These are phyloP conservation scores for Curvularia spicifera DNA, from an alignment of 2,329 filamentous ascomycete genomes.

Conservation along the genomic window DNA sequence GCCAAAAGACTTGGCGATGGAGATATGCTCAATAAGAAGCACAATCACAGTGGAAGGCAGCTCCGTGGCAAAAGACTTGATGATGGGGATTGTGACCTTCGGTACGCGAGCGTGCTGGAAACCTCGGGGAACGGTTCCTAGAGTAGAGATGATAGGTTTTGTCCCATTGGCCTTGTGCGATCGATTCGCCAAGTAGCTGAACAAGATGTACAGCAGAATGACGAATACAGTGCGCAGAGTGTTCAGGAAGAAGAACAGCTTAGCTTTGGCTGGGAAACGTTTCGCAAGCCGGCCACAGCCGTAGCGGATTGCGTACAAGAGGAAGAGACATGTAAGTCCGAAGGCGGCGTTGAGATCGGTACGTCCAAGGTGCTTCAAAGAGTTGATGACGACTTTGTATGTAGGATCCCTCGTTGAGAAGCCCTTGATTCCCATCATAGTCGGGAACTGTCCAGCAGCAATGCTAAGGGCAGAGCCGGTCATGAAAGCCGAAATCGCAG, in stretches of 20 bases:
- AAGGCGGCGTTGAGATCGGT: conserved; percentile 78
- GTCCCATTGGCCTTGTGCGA: conserved; percentile 45
- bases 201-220: conserved; percentile 88
- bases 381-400: conserved; percentile 86
- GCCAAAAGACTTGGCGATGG: conserved; percentile 96
- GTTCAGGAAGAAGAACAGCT: conserved; percentile 85
- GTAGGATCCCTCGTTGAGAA: conserved; percentile 79
- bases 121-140: conserved; percentile 80
- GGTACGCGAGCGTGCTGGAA: conserved; percentile 83
- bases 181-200: conserved; percentile 85
- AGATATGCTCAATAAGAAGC: conserved; percentile 93
- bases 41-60: conserved; percentile 90
- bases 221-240: conserved; percentile 91
- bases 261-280: conserved; percentile 71
- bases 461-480: conserved; percentile 95
- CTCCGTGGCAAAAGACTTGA: conserved; percentile 71
- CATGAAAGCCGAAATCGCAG: conserved; percentile 95
- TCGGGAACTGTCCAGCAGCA: conserved; percentile 79
- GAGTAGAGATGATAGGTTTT: conserved; percentile 72
- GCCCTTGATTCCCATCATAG: conserved; percentile 78
- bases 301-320: conserved; percentile 74
- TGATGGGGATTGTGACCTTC: conserved; percentile 67
- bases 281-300: conserved; percentile 70
- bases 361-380: conserved; percentile 69
- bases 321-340: conserved; percentile 77